Percentiles rank a stretch among this genome's conserved stretches.
phyloP scores from a whole-genome alignment of 345 rosid species.

The Aquilaria malaccensis region DNA sequence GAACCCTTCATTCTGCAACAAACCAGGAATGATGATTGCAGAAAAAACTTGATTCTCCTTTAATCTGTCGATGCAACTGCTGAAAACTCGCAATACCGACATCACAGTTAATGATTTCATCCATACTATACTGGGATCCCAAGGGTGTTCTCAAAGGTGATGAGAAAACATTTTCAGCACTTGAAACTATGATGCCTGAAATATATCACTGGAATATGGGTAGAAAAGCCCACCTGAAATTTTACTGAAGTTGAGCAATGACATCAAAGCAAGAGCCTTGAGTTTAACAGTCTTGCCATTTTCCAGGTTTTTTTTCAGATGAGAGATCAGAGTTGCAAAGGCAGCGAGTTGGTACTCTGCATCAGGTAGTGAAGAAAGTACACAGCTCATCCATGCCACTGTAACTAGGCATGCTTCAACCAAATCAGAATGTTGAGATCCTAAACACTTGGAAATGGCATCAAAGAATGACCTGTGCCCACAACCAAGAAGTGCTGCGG shows the following conservation, averaged over 20 bases:
- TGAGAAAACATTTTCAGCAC: not conserved
- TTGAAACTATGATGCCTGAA: not conserved
- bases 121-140: not conserved
- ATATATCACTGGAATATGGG: not conserved
- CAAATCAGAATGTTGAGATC: constrained; percentile 26
- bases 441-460: constrained; percentile 35
- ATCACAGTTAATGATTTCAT: no score
- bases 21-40: constrained; percentile 7
- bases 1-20: constrained; percentile 46
- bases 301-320: constrained; percentile 34
- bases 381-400: constrained; percentile 43
- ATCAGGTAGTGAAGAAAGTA: constrained; percentile 29
- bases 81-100: no score
- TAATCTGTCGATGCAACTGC: no score
- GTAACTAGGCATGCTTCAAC: constrained; percentile 32
- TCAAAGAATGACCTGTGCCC: constrained; percentile 31
- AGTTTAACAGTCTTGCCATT: constrained; percentile 27
- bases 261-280: constrained; percentile 47
- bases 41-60: not conserved
- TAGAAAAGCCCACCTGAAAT: constrained; percentile 34
- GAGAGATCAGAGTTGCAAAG: constrained; percentile 33
- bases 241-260: constrained; percentile 42
- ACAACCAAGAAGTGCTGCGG: constrained; percentile 28
- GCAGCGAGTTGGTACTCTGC: constrained; percentile 30
- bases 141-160: not conserved